phyloP scores from a whole-genome alignment of 192 early-diverging fungal genomes.

The Oehlia diaphana region DNA sequence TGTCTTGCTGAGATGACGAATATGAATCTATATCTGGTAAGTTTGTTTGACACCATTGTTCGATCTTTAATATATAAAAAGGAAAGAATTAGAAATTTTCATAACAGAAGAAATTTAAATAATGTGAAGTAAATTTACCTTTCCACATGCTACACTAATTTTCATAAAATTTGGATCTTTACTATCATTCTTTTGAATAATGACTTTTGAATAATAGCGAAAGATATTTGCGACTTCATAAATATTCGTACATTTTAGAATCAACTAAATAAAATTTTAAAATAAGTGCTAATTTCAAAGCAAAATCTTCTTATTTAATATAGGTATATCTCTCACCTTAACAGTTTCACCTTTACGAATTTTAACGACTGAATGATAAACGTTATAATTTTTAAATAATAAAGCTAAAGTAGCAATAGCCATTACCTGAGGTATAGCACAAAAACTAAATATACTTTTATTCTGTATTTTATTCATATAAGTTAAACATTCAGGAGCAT shows the following conservation, averaged over 20 bases:
- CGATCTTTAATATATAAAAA: constrained; percentile 1
- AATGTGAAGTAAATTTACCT: neutral
- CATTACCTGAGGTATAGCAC: constrained; percentile 99
- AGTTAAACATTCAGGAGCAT: constrained; percentile 83
- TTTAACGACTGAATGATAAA: constrained; percentile 82
- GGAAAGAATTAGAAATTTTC: neutral
- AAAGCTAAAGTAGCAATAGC: constrained; percentile 89
- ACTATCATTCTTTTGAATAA: constrained; percentile 57
- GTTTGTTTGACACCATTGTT: constrained; percentile 16
- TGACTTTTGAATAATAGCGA: constrained; percentile 51
- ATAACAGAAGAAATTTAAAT: neutral
- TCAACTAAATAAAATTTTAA: constrained; percentile 41
- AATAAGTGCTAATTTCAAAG: neutral
- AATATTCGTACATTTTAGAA: constrained; percentile 52
- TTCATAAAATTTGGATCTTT: constrained; percentile 38
- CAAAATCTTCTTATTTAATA: too few relatives aligned
- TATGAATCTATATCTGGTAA: neutral
- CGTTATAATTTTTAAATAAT: constrained; percentile 82
- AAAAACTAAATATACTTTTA: constrained; percentile 86
- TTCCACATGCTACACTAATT: neutral
- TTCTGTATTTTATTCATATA: constrained; percentile 81
- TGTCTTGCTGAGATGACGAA: neutral
- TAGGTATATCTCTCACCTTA: constrained; percentile 45
- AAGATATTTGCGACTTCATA: constrained; percentile 59
- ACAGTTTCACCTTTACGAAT: constrained; percentile 88